phyloP scores from a whole-genome alignment of 148 eudicot genomes.

The Vaccinium darrowii region DNA sequence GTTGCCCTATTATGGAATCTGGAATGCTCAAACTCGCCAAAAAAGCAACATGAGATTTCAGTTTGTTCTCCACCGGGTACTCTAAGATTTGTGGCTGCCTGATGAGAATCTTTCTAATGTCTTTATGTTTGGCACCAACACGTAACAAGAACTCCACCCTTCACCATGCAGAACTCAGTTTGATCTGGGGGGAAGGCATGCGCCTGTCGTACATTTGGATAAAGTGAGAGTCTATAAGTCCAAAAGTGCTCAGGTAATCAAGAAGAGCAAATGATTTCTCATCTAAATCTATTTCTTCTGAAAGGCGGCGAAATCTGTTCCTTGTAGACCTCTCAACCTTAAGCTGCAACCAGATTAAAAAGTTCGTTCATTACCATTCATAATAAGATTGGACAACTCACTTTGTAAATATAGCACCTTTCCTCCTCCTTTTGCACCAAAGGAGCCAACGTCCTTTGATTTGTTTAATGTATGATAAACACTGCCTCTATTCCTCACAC shows the following conservation, averaged over 20 bases:
- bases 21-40: constrained; percentile 71
- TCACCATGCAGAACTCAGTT: constrained; percentile 72
- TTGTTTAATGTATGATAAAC: constrained; percentile 15
- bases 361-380: constrained; percentile 14
- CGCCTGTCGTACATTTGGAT: constrained; percentile 84
- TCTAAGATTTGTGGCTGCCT: constrained; percentile 86
- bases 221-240: constrained; percentile 76
- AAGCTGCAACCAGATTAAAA: constrained; percentile 40
- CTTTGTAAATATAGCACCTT: constrained; percentile 46
- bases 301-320: constrained; percentile 52
- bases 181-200: constrained; percentile 77
- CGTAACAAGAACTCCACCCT: constrained; percentile 70
- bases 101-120: constrained; percentile 67
- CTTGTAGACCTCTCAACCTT: constrained; percentile 44
- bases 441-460: constrained; percentile 17
- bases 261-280: constrained; percentile 87
- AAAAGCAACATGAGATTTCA: constrained; percentile 85
- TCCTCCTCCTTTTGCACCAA: constrained; percentile 29
- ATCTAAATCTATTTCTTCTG: constrained; percentile 75
- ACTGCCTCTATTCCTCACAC: background rate
- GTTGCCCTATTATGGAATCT: constrained; percentile 72
- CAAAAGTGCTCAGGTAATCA: constrained; percentile 82
- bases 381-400: constrained; percentile 20
- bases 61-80: constrained; percentile 80
- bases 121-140: constrained; percentile 79